Evolutionary conservation across 2,329 filamentous ascomycete genomes (phyloP).

Genomic region (Pseudopithomyces chartarum): DNA sequence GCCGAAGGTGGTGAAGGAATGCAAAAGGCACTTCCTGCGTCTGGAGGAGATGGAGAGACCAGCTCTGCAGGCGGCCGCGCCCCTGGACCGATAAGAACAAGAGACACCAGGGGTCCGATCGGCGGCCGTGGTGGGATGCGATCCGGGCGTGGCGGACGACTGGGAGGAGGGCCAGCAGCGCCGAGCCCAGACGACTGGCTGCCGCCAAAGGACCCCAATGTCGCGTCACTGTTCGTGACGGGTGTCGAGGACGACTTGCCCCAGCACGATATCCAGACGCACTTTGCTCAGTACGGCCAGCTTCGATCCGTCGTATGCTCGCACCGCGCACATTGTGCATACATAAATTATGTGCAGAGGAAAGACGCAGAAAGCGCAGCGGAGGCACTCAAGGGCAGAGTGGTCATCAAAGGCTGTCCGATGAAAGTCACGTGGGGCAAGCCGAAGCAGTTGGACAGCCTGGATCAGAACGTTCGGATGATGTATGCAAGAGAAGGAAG

Average conservation of each 20-base stretch:
- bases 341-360: slow-evolving; percentile 89
- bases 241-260: slow-evolving; percentile 96
- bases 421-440: slow-evolving; percentile 90
- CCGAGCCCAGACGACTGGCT: slow-evolving; percentile 83
- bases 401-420: slow-evolving; percentile 88
- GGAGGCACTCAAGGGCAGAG: slow-evolving; percentile 81
- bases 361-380: slow-evolving; percentile 86
- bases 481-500: slow-evolving; percentile 81
- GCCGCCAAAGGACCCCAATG: slow-evolving; percentile 80
- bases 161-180: slow-evolving; percentile 69
- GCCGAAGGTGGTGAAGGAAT: slow-evolving; percentile 52
- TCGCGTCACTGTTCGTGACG: slow-evolving; percentile 93
- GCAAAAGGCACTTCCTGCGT: slow-evolving; percentile 51
- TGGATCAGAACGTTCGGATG: slow-evolving; percentile 84
- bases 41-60: slow-evolving; percentile 30
- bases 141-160: slow-evolving; percentile 51
- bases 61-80: slow-evolving; percentile 42
- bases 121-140: slow-evolving; percentile 45
- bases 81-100: slow-evolving; percentile 79
- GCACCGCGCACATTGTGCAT: slow-evolving; percentile 95
- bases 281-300: slow-evolving; percentile 87
- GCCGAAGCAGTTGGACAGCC: slow-evolving; percentile 87
- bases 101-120: slow-evolving; percentile 54
- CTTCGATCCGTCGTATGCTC: slow-evolving; percentile 93
- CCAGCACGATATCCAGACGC: slow-evolving; percentile 86